Base-by-base conservation (phyloP, 495 filamentous ascomycete genomes). In the Podospora appendiculata region DNA sequence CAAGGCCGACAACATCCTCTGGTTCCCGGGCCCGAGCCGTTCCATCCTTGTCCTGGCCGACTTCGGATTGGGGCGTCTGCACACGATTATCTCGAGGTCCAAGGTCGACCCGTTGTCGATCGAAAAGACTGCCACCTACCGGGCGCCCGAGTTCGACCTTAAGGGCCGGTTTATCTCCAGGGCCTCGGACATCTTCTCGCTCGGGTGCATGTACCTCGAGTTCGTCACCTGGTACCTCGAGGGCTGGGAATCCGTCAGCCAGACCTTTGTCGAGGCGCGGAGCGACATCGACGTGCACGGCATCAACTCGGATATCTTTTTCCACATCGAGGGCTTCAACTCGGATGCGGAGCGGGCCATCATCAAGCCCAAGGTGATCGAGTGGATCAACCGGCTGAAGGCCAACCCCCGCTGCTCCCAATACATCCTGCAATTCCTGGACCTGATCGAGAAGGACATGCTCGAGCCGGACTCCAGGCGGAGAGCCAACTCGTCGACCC, bases 61-160 rank as follows among this genome's bases (percentile, higher is more conserved):
- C 7, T 50, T 50, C 1, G 48, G 48, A 3, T 35, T 50, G 9
- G 48, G 4, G 2, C 41, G 41, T 10, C 41, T 43, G 14, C n/a
- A 43, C 41, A 2, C 41, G 3, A 43, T 13, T 3, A 13, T 13
- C 13, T 43, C 41, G 18, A 10, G 41, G 10, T n/a, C 12, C 14
- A 14, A 3, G 10, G 41, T 43, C 1, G 41, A 43, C 9, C 41
- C 41, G 3, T 13, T 9, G 18, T 17, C 16, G 3, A 9, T 43
- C 41, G 14, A 16, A 1, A 50, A 25, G 32, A 45, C 53, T n/a
- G 48, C 44, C 12, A 55, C 53, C 1, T 55, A 55, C 17, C 19
- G 48, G 14, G 47, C 47, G 1, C 53, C 53, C 32, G 53, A 55
- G 1, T 55, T 55, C n/a, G 53, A 55, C 16, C 19, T 55, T 2